phyloP scores from a whole-genome alignment of 2,329 filamentous ascomycete species.

The Coniella vitis region DNA sequence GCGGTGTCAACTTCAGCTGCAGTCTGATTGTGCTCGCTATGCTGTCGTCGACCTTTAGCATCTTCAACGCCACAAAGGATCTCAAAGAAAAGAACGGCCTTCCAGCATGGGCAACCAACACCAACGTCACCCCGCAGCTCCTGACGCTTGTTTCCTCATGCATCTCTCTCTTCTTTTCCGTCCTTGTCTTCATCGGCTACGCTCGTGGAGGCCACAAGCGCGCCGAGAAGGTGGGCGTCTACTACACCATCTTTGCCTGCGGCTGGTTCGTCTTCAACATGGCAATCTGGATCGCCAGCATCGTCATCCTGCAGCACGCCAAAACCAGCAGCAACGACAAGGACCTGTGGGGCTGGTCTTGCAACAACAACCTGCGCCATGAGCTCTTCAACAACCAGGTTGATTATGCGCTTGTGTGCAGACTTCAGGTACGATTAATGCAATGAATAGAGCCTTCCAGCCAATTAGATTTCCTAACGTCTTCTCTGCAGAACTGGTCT shows the following conservation, averaged over 20 bases:
- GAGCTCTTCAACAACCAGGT: constrained; percentile 74
- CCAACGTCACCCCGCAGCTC: constrained; percentile 84
- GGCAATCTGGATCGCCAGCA: constrained; percentile 84
- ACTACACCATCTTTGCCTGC: constrained; percentile 91
- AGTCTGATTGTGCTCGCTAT: constrained; percentile 90
- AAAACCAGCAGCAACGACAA: constrained; percentile 67
- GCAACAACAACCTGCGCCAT: constrained; percentile 76
- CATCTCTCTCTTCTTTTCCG: constrained; percentile 71
- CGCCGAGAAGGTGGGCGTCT: constrained; percentile 88
- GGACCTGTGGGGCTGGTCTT: constrained; percentile 99
- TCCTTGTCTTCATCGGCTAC: constrained; percentile 78
- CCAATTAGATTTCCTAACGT: constrained; percentile 26
- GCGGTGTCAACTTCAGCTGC: constrained; percentile 94
- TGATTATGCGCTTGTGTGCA: constrained; percentile 84
- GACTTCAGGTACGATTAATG: constrained; percentile 59
- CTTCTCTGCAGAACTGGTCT: constrained; percentile 68
- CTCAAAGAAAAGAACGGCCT: constrained; percentile 72
- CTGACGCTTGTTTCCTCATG: constrained; percentile 72
- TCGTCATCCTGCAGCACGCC: constrained; percentile 73
- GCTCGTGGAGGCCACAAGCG: constrained; percentile 80
- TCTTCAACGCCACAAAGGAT: constrained; percentile 81
- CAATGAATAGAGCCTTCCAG: constrained; percentile 18
- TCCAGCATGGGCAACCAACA: constrained; percentile 75
- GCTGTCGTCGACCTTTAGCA: constrained; percentile 77
- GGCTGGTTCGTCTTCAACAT: constrained; percentile 91